These are phyloP conservation scores for Castanea crenata DNA, from an alignment of 306 rosid species.

Conservation along the genomic window DNA sequence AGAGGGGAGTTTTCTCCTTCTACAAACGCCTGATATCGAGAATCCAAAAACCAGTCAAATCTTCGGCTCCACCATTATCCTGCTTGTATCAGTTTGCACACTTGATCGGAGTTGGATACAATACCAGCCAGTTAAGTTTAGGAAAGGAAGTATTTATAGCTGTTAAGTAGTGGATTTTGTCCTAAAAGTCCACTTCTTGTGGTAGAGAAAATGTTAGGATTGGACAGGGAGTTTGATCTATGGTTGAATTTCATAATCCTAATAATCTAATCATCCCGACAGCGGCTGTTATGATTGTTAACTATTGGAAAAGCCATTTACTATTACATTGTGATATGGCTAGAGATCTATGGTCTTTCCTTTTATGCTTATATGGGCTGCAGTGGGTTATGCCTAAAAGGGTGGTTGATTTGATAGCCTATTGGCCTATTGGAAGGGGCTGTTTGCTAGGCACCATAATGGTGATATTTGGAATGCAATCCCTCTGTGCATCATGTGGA, in stretches of 20 bases:
- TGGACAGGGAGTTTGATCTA: not conserved
- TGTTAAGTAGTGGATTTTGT: not conserved
- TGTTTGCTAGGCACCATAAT: too few relatives aligned
- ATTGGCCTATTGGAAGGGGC: too few relatives aligned
- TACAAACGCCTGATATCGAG: not conserved
- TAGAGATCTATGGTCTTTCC: too few relatives aligned
- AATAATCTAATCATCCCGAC: not conserved
- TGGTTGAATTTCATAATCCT: not conserved
- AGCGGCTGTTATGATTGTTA: not conserved
- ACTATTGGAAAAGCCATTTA: too few relatives aligned
- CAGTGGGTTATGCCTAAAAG: too few relatives aligned
- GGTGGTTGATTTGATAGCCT: too few relatives aligned
- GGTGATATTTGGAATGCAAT: too few relatives aligned
- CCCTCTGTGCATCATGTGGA: too few relatives aligned
- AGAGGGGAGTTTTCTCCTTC: not conserved
- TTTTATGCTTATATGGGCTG: too few relatives aligned
- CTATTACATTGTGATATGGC: too few relatives aligned
- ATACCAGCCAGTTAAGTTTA: not conserved
- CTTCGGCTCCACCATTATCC: not conserved
- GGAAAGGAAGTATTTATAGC: constrained; percentile 2
- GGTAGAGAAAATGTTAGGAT: not conserved
- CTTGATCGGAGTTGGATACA: not conserved
- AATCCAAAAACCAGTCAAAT: not conserved
- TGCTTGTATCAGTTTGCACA: not conserved
- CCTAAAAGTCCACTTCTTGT: not conserved